Evolutionary conservation across 805 yeast genomes (phyloP).

Genomic region (Wickerhamiella brachini): DNA sequence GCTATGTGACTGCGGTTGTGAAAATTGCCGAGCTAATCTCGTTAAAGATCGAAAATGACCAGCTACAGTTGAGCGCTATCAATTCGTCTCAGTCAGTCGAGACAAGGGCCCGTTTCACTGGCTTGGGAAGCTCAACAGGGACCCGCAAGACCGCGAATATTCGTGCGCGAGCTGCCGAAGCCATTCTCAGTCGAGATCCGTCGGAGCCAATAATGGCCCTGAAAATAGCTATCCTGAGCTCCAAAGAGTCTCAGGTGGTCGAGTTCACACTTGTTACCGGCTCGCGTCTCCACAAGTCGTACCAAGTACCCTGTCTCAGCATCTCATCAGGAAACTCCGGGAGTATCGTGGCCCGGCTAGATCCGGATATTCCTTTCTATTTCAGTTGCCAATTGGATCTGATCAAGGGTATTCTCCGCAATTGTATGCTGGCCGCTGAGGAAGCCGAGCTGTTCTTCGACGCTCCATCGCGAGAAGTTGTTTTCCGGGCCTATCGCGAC

Average conservation of each 20-base stretch:
- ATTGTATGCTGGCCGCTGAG: conserved; percentile 11
- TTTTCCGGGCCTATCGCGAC: conserved; percentile 8
- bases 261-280: neutral
- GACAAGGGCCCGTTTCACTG: conserved; percentile 7
- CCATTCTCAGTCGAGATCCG: conserved; percentile 9
- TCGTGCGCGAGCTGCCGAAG: conserved; percentile 11
- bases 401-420: conserved; percentile 12
- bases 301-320: neutral
- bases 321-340: neutral
- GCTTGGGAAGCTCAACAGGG: neutral
- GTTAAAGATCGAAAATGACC: conserved; percentile 6
- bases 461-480: conserved; percentile 1
- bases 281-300: neutral
- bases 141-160: conserved; percentile 9
- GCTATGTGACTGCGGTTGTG: neutral
- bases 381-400: neutral
- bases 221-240: neutral
- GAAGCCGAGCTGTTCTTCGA: conserved; percentile 6
- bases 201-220: neutral
- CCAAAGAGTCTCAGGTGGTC: neutral
- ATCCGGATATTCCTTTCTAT: neutral
- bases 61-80: conserved; percentile 8
- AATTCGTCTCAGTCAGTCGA: conserved; percentile 16
- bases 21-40: neutral
- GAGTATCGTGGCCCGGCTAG: neutral